phyloP scores from a whole-genome alignment of 2,329 filamentous ascomycete genomes.

The Blastomyces silverae region DNA sequence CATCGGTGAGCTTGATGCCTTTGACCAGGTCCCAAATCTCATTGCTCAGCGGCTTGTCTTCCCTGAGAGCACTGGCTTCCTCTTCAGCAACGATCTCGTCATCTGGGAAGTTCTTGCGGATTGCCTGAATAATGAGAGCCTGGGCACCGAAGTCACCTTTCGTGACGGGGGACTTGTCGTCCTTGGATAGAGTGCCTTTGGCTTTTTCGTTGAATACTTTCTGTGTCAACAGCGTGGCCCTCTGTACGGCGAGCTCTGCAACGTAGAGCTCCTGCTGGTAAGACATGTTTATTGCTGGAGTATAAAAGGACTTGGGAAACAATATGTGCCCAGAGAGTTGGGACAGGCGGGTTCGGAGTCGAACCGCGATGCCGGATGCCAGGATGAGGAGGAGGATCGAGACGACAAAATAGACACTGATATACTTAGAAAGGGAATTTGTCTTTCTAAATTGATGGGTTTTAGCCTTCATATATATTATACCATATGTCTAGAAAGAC shows the following conservation, averaged over 20 bases:
- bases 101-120: conserved; percentile 79
- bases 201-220: conserved; percentile 78
- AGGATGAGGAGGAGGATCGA: conserved; percentile 32
- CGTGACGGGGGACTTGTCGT: conserved; percentile 93
- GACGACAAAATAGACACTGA: conserved; percentile 9
- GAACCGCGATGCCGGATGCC: conserved; percentile 36
- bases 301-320: conserved; percentile 22
- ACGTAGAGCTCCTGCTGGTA: conserved; percentile 75
- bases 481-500: neutral
- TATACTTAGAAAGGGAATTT: neutral
- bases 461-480: conserved; percentile 6
- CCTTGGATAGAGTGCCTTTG: conserved; percentile 90
- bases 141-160: conserved; percentile 98
- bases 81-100: conserved; percentile 95
- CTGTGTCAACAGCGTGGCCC: conserved; percentile 68
- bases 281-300: conserved; percentile 34
- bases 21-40: conserved; percentile 81
- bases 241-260: conserved; percentile 81
- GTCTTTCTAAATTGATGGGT: neutral
- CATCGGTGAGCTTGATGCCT: conserved; percentile 61
- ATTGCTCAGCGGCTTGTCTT: conserved; percentile 61
- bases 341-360: conserved; percentile 37
- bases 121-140: conserved; percentile 86
- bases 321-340: conserved; percentile 31
- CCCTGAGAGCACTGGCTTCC: conserved; percentile 72